Base-by-base conservation (phyloP, 306 rosid genomes). In the Astragalus membranaceus region DNA sequence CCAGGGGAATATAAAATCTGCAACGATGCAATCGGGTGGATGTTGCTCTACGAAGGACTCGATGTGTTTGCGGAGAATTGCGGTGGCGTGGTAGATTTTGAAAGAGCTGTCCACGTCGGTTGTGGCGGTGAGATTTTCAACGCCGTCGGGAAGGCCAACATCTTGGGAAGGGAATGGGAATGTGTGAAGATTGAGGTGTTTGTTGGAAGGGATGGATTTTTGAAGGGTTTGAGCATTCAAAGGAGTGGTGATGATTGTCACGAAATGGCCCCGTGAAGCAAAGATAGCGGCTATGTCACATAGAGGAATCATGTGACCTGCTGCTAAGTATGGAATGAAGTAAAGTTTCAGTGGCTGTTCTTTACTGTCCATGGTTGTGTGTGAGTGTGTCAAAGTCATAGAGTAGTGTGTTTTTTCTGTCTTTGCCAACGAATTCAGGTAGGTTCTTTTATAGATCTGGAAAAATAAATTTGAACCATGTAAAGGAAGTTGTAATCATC, bases 181-280 rank as follows among this genome's bases (percentile, higher is more conserved):
- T 8, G 53, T 50, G 16, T 63, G 78, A n/a, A 79, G n/a, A 3
- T 9, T 47, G 48, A 70, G 37, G 23, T 60, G 37, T 8, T 60
- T 23, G 26, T 23, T 1, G 26, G 26, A 23, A 23, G 26, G 26
- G 26, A 23, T 14, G 32, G 33, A 60, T 37, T 60, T 60, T 4
- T 46, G 32, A 37, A 60, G 47, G 49, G 12, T 9, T 9, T 32
- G 39, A 32, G 82, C 75, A 26, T 81, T 81, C 32, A 55, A 63
- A 3, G 75, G 82, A 20, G 86, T 81, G 58, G 86, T 67, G 70
- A 84, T 76, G 78, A 84, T 52, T 29, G 84, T 85, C 13, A 75
- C 86, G 6, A 68, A 59, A 4, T 63, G 72, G 26, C 82, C 82
- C 1, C 72, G 80, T 35, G 79, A 35, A 9, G 77, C 69, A 17